Conservation (phyloP, 1,284 basidiomycete species). For the Meripilus lineatus region DNA sequence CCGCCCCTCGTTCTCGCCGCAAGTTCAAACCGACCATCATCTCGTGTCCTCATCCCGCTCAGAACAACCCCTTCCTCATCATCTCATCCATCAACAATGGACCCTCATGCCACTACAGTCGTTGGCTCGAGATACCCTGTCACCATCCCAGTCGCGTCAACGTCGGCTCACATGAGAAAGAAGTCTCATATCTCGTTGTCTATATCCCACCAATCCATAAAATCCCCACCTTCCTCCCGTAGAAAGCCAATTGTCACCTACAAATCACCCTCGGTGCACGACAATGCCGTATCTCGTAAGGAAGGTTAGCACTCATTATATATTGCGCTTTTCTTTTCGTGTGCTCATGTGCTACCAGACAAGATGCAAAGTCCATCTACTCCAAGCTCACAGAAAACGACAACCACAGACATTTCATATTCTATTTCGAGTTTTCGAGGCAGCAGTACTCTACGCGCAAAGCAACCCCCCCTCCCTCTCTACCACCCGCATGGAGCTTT, state of each 20-base stretch:
- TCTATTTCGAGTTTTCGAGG: constrained; percentile 4
- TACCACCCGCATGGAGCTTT: constrained; percentile 65
- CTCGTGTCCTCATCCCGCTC: background rate
- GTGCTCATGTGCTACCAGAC: background rate
- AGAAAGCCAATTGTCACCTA: constrained; percentile 29
- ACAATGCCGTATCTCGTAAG: background rate
- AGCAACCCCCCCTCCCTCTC: constrained; percentile 50
- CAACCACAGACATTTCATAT: constrained; percentile 10
- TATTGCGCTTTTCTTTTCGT: too few species aligned
- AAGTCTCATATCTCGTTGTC: too few species aligned
- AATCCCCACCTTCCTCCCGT: too few species aligned
- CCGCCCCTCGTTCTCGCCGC: background rate
- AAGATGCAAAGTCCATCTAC: too few species aligned
- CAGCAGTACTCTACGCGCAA: constrained; percentile 22
- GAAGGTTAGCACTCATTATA: too few species aligned
- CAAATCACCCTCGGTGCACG: constrained; percentile 23
- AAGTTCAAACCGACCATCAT: background rate
- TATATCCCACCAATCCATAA: too few species aligned
- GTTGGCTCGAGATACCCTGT: constrained; percentile 27
- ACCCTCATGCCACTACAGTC: constrained; percentile 18
- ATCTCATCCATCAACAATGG: constrained; percentile 10
- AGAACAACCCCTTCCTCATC: background rate
- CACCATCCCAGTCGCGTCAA: constrained; percentile 15
- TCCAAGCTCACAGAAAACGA: background rate
- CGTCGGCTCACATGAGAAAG: too few species aligned